phyloP scores from a whole-genome alignment of 495 filamentous ascomycete species.

The Achaetomiella virescens region DNA sequence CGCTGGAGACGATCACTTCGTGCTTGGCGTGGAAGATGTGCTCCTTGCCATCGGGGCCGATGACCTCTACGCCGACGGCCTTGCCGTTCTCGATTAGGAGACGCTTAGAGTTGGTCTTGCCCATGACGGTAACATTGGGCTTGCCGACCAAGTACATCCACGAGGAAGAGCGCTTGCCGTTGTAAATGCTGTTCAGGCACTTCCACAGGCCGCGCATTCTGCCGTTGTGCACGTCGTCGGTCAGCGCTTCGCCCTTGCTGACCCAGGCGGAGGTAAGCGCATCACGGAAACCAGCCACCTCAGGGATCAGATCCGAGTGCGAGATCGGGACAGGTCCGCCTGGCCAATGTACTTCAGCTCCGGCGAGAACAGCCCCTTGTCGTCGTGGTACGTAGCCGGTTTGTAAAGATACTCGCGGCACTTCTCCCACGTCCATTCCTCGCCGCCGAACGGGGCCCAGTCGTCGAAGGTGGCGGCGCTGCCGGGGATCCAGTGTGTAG shows the following conservation, averaged over 20 bases:
- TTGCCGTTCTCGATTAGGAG: constrained; percentile 47
- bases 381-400: constrained; percentile 52
- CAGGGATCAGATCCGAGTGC: constrained; percentile 50
- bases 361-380: constrained; percentile 34
- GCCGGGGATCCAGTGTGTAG: constrained; percentile 56
- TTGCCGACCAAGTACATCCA: constrained; percentile 49
- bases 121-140: constrained; percentile 50
- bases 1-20: constrained; percentile 1
- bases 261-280: constrained; percentile 51
- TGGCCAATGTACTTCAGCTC: constrained; percentile 45
- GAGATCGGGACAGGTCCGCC: constrained; percentile 49
- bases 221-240: constrained; percentile 53
- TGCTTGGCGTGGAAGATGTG: constrained; percentile 36
- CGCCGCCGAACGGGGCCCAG: constrained; percentile 43
- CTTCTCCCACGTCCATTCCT: constrained; percentile 42
- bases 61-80: constrained; percentile 31
- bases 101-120: constrained; percentile 43
- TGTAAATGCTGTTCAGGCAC: constrained; percentile 52
- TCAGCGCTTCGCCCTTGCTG: constrained; percentile 45
- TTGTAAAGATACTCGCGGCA: constrained; percentile 49
- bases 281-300: constrained; percentile 50
- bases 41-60: constrained; percentile 33
- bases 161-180: constrained; percentile 49
- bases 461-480: constrained; percentile 56
- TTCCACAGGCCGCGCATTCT: constrained; percentile 50